Evolutionary conservation across 164 flowering plant species (phyloP).

Genomic region (Piper betle): DNA sequence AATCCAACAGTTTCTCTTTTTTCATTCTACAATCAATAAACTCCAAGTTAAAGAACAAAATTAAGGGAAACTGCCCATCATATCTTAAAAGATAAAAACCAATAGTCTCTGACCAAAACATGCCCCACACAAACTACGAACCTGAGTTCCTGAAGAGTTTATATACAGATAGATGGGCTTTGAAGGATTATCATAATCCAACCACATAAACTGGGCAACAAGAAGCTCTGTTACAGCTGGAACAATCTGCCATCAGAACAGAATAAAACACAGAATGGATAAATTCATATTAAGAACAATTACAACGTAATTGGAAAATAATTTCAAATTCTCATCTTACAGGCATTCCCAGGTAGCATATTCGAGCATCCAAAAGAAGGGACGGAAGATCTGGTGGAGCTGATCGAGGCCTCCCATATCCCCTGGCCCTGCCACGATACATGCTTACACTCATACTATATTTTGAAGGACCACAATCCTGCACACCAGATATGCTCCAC

Average conservation of each 20-base stretch:
- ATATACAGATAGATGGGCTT: conserved; percentile 87
- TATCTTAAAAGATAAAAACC: neutral
- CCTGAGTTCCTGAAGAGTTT: conserved; percentile 92
- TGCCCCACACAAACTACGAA: no score
- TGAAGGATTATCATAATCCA: conserved; percentile 56
- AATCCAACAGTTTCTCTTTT: conserved; percentile 70
- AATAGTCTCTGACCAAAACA: neutral
- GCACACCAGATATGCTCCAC: conserved; percentile 42
- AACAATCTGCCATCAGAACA: conserved; percentile 49
- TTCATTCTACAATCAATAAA: conserved; percentile 43
- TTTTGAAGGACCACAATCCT: conserved; percentile 32
- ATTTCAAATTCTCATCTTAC: conserved; percentile 25
- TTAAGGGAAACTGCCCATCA: neutral
- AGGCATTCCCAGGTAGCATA: conserved; percentile 83
- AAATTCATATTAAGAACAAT: neutral
- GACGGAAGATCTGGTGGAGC: conserved; percentile 97
- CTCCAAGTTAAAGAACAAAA: neutral
- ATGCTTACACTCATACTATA: conserved; percentile 65
- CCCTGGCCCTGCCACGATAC: conserved; percentile 66
- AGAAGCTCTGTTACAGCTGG: conserved; percentile 88
- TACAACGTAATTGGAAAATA: neutral
- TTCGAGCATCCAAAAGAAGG: conserved; percentile 72
- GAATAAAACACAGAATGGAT: neutral
- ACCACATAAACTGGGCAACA: conserved; percentile 79
- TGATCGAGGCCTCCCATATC: conserved; percentile 49